Evolutionary conservation across 345 rosid species (phyloP).

Genomic region (Acer campestre): DNA sequence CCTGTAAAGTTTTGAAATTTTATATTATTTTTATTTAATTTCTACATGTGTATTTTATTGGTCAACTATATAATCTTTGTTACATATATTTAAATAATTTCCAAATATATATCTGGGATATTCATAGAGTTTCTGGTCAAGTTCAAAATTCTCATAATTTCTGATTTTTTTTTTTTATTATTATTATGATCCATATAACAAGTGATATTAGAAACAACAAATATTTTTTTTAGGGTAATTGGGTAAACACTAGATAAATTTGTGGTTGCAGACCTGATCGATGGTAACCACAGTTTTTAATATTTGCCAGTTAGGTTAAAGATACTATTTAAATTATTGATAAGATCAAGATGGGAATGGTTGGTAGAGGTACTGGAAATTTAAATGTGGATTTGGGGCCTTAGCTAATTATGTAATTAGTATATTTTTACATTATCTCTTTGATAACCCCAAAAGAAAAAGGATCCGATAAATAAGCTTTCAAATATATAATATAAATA

Average conservation of each 20-base stretch:
- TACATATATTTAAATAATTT: not conserved
- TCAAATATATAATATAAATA: too few species aligned
- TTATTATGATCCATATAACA: too few species aligned
- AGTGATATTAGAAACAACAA: too few species aligned
- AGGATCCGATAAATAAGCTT: not conserved
- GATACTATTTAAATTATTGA: not conserved
- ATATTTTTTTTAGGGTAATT: not conserved
- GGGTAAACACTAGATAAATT: too few species aligned
- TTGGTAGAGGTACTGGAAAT: not conserved
- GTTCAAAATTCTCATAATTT: too few species aligned
- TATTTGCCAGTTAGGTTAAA: not conserved
- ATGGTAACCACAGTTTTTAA: too few species aligned
- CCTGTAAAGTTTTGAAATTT: not conserved
- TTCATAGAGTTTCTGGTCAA: not conserved
- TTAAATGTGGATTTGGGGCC: not conserved
- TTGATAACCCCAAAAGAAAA: not conserved
- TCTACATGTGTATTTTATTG: not conserved
- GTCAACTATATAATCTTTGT: not conserved
- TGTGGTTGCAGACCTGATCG: too few species aligned
- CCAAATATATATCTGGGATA: not conserved
- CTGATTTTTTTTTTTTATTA: too few species aligned
- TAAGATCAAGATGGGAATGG: constrained; percentile 1
- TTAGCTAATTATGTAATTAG: not conserved
- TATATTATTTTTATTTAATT: not conserved
- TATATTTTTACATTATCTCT: not conserved